phyloP scores from a whole-genome alignment of 2,329 filamentous ascomycete genomes.

The Coniochaeta prunicola region DNA sequence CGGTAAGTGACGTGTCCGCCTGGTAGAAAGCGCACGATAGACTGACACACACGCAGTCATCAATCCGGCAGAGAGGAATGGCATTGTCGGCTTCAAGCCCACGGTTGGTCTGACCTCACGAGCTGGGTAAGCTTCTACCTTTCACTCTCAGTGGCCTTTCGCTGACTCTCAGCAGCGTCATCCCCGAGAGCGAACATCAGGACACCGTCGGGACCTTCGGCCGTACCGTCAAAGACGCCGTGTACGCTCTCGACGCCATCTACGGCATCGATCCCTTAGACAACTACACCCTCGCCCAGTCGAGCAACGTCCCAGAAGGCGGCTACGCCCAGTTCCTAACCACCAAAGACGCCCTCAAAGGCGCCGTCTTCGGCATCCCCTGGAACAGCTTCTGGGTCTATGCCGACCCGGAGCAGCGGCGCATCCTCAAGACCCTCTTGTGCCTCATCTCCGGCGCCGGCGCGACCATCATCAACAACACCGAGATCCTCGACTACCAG shows the following conservation, averaged over 20 bases:
- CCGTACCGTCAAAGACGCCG: constrained; percentile 61
- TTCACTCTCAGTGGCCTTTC: not conserved
- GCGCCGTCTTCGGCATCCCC: constrained; percentile 62
- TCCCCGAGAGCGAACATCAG: constrained; percentile 61
- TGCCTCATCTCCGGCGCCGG: constrained; percentile 50
- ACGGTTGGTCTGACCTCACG: constrained; percentile 67
- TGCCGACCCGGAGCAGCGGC: constrained; percentile 47
- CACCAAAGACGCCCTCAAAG: constrained; percentile 44
- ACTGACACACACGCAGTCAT: constrained; percentile 40
- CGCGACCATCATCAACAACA: constrained; percentile 61
- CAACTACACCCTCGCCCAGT: constrained; percentile 57
- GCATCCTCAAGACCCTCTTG: constrained; percentile 43
- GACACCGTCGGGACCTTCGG: constrained; percentile 64
- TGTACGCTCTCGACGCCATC: constrained; percentile 59
- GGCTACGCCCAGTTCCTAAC: constrained; percentile 54
- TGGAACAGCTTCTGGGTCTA: constrained; percentile 66
- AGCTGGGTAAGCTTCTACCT: constrained; percentile 24
- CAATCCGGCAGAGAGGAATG: constrained; percentile 62
- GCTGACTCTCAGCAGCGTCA: constrained; percentile 27
- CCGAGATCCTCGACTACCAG: constrained; percentile 58
- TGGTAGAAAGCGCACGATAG: not conserved
- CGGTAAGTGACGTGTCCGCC: constrained; percentile 25
- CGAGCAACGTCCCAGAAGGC: constrained; percentile 41
- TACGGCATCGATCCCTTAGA: constrained; percentile 57
- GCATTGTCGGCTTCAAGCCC: constrained; percentile 67